phyloP scores from a whole-genome alignment of 306 rosid genomes.

The Phaseolus lunatus region DNA sequence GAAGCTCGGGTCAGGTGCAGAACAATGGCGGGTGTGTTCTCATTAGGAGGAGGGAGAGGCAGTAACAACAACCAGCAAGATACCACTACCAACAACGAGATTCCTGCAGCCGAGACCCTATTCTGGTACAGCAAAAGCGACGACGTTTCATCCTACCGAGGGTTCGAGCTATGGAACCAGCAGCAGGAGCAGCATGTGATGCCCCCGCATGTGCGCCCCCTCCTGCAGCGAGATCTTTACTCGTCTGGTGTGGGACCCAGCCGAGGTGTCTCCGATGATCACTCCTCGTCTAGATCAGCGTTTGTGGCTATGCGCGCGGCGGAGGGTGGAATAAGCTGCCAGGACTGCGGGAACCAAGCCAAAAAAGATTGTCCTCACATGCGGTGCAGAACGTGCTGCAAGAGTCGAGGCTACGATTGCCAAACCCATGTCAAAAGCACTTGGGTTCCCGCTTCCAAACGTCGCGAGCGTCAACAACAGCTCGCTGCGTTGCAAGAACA shows the following conservation, averaged over 20 bases:
- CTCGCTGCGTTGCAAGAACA: slow-evolving; percentile 48
- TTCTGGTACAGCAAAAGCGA: slow-evolving; percentile 71
- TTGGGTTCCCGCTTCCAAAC: slow-evolving; percentile 92
- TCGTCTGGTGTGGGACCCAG: slow-evolving; percentile 72
- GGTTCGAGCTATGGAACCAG: slow-evolving; percentile 87
- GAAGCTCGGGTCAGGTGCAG: slow-evolving; percentile 51
- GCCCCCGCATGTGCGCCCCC: slow-evolving; percentile 50
- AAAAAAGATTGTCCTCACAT: slow-evolving; percentile 88
- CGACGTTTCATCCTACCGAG: slow-evolving; percentile 59
- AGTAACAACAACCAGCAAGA: background rate
- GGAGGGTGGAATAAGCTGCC: slow-evolving; percentile 78
- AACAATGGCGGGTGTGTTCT: slow-evolving; percentile 92
- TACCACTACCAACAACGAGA: slow-evolving; percentile 19
- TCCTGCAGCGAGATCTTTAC: slow-evolving; percentile 74
- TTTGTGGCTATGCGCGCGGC: slow-evolving; percentile 49
- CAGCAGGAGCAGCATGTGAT: slow-evolving; percentile 58
- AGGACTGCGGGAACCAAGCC: slow-evolving; percentile 98
- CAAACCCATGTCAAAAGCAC: slow-evolving; percentile 89
- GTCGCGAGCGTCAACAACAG: slow-evolving; percentile 78
- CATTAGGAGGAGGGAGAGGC: slow-evolving; percentile 55
- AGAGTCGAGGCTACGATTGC: slow-evolving; percentile 90
- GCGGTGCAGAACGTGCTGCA: slow-evolving; percentile 95
- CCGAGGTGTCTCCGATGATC: slow-evolving; percentile 62
- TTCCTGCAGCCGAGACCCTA: slow-evolving; percentile 53
- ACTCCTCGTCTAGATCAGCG: slow-evolving; percentile 67